These are phyloP conservation scores for Fusarium metavorans DNA, from an alignment of 2,329 filamentous ascomycete genomes.

Conservation along the genomic window DNA sequence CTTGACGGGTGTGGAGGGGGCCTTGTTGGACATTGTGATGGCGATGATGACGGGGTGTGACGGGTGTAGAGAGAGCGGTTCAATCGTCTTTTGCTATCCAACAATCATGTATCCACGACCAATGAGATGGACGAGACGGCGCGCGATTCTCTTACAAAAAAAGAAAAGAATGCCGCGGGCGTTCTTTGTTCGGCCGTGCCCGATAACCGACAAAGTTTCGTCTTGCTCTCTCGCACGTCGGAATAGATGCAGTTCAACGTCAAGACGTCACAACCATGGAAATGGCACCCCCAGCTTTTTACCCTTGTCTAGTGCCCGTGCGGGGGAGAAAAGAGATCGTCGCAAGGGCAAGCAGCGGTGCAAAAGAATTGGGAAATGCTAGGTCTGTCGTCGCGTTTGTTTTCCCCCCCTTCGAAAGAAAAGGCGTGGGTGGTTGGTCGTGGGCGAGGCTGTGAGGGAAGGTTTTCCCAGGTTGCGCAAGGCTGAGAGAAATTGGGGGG, in stretches of 20 bases:
- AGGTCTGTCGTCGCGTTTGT: background rate
- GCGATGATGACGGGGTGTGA: background rate
- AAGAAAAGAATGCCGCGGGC: background rate
- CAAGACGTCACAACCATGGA: background rate
- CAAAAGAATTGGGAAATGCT: background rate
- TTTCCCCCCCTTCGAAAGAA: background rate
- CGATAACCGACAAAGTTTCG: background rate
- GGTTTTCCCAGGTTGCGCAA: background rate
- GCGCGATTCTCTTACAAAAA: background rate
- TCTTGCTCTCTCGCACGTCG: background rate
- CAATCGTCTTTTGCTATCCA: background rate
- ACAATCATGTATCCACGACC: background rate
- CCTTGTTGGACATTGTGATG: slow-evolving; percentile 58
- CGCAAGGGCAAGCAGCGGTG: background rate
- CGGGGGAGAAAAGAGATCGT: background rate
- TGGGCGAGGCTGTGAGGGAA: background rate
- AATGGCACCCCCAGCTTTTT: background rate
- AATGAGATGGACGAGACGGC: background rate
- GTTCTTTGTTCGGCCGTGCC: background rate
- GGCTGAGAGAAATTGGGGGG: background rate
- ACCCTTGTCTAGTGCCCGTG: background rate
- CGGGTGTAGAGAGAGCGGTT: background rate
- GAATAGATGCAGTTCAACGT: background rate
- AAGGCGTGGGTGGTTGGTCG: background rate
- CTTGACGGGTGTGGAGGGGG: slow-evolving; percentile 68